Evolutionary conservation across 106 monocot genomes (phyloP).

Genomic region (Posidonia australis): DNA sequence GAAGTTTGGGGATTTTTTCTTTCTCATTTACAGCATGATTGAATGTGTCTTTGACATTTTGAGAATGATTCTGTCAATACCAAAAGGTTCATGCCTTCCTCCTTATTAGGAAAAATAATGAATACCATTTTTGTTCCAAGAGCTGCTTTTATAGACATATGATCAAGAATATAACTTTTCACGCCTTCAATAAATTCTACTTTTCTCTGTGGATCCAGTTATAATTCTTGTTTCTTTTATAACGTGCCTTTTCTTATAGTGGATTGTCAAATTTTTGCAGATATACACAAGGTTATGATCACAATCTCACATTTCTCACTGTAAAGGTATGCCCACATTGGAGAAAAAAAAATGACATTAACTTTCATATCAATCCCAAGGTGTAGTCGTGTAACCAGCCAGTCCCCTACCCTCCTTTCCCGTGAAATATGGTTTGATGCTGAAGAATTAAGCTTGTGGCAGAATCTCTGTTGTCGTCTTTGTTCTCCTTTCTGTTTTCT

Average conservation of each 20-base stretch:
- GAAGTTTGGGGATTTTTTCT: no score
- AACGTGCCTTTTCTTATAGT: no score
- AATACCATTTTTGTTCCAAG: neutral
- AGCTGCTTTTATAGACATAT: neutral
- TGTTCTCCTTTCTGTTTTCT: no score
- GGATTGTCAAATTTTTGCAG: constrained; percentile 22
- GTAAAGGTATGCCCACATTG: constrained; percentile 46
- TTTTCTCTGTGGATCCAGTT: no score
- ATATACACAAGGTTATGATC: constrained; percentile 66
- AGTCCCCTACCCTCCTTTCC: neutral
- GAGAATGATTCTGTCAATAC: no score
- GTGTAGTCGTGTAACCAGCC: neutral
- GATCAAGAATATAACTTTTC: neutral
- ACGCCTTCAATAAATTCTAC: neutral
- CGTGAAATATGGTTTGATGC: neutral
- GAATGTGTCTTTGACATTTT: no score
- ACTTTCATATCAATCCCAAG: neutral
- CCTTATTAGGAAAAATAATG: no score
- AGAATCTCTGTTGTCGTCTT: no score
- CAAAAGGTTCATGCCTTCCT: no score
- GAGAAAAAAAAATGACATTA: neutral
- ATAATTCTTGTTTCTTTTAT: no score
- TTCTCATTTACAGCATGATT: no score
- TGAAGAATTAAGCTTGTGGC: no score
- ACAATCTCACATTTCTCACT: constrained; percentile 75